Conservation (phyloP, 192 early-diverging fungal genomes). For the Backusella morwellensis region DNA sequence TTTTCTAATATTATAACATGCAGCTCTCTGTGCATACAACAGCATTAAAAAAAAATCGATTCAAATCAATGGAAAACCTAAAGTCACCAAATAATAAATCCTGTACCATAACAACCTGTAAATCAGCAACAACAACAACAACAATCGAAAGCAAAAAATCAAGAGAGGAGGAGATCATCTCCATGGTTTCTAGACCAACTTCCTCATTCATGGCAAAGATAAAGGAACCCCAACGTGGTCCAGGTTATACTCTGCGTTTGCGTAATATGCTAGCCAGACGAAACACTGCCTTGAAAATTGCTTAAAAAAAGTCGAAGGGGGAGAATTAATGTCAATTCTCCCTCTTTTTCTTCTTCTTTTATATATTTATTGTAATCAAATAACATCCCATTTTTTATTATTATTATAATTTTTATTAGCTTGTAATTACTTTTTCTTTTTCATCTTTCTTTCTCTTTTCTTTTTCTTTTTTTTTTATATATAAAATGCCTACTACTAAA, state of each 20-base stretch:
- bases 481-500: slow-evolving; percentile 11
- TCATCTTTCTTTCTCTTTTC: slow-evolving; percentile 8
- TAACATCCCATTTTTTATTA: neutral
- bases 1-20: neutral
- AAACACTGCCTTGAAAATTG: neutral
- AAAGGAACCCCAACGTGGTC: slow-evolving; percentile 3
- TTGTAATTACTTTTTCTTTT: neutral
- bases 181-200: neutral
- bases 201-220: neutral
- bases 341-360: neutral
- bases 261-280: slow-evolving; percentile 21
- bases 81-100: neutral
- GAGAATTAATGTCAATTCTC: neutral
- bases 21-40: neutral
- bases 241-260: slow-evolving; percentile 22
- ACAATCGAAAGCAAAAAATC: neutral
- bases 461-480: neutral
- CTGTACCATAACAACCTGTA: neutral
- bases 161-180: neutral
- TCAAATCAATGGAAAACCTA: neutral
- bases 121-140: neutral
- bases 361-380: slow-evolving; percentile 2
- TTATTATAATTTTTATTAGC: neutral
- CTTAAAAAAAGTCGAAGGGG: neutral
- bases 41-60: neutral